Evolutionary conservation across 148 eudicot species (phyloP).

Genomic region (Cornus florida): DNA sequence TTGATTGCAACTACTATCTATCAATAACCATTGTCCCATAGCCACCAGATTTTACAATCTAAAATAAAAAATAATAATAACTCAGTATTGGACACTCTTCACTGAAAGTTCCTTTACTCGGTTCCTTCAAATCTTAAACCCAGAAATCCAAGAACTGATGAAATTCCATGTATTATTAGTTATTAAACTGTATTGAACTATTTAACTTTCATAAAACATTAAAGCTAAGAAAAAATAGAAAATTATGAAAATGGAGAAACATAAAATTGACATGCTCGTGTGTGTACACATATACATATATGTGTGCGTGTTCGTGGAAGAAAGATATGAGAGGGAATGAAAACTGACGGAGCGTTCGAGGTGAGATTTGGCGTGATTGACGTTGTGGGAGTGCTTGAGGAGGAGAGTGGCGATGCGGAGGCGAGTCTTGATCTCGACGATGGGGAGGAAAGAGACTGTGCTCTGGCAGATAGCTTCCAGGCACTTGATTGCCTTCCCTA

Average conservation of each 20-base stretch:
- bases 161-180: not conserved
- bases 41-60: too few species aligned
- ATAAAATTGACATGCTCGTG: too few species aligned
- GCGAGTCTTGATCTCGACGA: slow-evolving; percentile 85
- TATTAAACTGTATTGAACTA: too few species aligned
- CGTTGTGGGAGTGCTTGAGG: slow-evolving; percentile 68
- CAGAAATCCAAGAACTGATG: not conserved
- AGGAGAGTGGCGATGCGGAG: slow-evolving; percentile 75
- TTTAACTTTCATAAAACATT: too few species aligned
- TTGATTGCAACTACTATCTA: too few species aligned
- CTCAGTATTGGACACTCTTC: too few species aligned
- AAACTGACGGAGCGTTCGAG: slow-evolving; percentile 80
- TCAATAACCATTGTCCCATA: too few species aligned
- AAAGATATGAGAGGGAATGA: slow-evolving; percentile 2
- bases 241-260: too few species aligned
- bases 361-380: slow-evolving; percentile 86
- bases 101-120: too few species aligned
- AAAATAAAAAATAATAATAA: too few species aligned
- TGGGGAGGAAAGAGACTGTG: slow-evolving; percentile 81
- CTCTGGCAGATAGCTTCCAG: slow-evolving; percentile 87
- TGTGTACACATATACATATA: too few species aligned
- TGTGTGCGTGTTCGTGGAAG: too few species aligned
- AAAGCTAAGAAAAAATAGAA: not conserved
- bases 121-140: not conserved
- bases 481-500: slow-evolving; percentile 71